A percentile compares a stretch with the other conserved stretches of the same genome.
Conservation (phyloP, 306 rosid species). For the Phaseolus lunatus region DNA sequence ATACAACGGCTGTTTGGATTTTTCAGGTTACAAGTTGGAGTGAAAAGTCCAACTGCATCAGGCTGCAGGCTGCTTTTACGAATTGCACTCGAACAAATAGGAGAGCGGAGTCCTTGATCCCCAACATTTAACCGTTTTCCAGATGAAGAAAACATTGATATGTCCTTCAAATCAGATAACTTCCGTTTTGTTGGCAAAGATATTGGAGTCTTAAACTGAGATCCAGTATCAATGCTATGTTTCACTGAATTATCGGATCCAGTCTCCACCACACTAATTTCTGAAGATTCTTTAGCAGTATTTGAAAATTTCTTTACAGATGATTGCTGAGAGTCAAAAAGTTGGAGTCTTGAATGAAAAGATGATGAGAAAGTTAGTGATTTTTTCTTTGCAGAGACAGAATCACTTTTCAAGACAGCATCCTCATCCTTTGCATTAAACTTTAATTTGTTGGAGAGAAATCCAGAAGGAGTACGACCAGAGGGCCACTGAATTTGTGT, state of each 20-base stretch:
- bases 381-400: constrained; percentile 68
- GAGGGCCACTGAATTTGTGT: constrained; percentile 83
- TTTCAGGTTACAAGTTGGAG: constrained; percentile 65
- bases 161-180: constrained; percentile 75
- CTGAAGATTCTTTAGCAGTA: constrained; percentile 63
- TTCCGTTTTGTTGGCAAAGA: constrained; percentile 78
- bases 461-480: constrained; percentile 80
- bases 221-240: constrained; percentile 65
- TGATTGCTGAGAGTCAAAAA: constrained; percentile 56
- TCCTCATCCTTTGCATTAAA: constrained; percentile 66
- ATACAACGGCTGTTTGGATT: constrained; percentile 62
- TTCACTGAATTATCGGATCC: constrained; percentile 56
- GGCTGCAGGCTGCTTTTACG: constrained; percentile 62
- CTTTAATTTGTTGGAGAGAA: constrained; percentile 70
- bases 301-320: constrained; percentile 53
- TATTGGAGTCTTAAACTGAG: constrained; percentile 75
- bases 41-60: constrained; percentile 66
- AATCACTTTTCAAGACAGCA: constrained; percentile 56
- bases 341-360: constrained; percentile 69
- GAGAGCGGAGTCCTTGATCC: constrained; percentile 85
- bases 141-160: constrained; percentile 57
- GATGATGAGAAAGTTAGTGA: constrained; percentile 72
- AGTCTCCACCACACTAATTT: constrained; percentile 53
- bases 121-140: constrained; percentile 71
- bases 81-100: constrained; percentile 59